A percentile compares a stretch with the other conserved stretches of the same genome.
These are phyloP conservation scores for Sporobolomyces pararoseus DNA, from an alignment of 768 basidiomycete genomes.

Conservation along the genomic window DNA sequence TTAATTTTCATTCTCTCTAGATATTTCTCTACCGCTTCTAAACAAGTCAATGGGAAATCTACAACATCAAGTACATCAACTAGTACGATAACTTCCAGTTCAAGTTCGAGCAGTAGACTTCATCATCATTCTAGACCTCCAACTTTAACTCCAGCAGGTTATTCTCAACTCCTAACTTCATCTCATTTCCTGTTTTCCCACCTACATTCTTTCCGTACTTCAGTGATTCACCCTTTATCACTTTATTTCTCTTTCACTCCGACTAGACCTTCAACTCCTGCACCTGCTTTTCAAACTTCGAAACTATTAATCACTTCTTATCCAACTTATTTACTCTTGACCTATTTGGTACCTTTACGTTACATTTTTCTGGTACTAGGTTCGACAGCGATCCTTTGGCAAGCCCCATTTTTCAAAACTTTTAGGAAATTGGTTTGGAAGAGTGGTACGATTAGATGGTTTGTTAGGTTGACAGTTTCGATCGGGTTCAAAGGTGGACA, in stretches of 20 bases:
- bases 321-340: slow-evolving; percentile 43
- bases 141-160: slow-evolving; percentile 32
- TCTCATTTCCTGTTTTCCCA: slow-evolving; percentile 34
- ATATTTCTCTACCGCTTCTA: slow-evolving; percentile 33
- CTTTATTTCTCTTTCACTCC: slow-evolving; percentile 31
- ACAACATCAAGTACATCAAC: neutral
- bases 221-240: slow-evolving; percentile 37
- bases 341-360: slow-evolving; percentile 38
- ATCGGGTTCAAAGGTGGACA: slow-evolving; percentile 28
- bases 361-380: slow-evolving; percentile 41
- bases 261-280: slow-evolving; percentile 18
- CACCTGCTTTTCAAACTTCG: slow-evolving; percentile 39
- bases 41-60: neutral
- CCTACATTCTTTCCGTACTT: slow-evolving; percentile 29
- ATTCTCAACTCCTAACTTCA: slow-evolving; percentile 31
- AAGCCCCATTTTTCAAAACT: slow-evolving; percentile 39
- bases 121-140: slow-evolving; percentile 11
- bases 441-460: slow-evolving; percentile 33
- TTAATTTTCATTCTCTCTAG: slow-evolving; percentile 22
- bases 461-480: slow-evolving; percentile 2
- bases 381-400: slow-evolving; percentile 43
- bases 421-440: slow-evolving; percentile 30
- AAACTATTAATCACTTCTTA: slow-evolving; percentile 45
- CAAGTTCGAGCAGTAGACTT: too few species aligned
- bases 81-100: too few species aligned